Evolutionary conservation across 1,139 yeast species (phyloP).

Genomic region (Geotrichum carabidarum): DNA sequence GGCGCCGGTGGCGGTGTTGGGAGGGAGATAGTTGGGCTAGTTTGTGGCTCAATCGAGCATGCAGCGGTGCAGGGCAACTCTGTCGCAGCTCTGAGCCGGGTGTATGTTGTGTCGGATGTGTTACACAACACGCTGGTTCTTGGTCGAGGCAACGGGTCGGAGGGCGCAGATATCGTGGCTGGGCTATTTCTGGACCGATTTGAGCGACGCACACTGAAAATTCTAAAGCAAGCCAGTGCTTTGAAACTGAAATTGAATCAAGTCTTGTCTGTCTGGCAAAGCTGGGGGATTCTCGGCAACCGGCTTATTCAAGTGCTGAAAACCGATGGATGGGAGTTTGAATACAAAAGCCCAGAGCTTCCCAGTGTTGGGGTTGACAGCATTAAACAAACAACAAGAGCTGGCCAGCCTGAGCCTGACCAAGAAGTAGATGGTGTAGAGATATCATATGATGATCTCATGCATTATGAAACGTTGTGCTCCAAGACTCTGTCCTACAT

Average conservation of each 20-base stretch:
- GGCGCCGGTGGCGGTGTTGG: constrained; percentile 22
- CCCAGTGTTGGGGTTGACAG: background rate
- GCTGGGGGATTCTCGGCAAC: background rate
- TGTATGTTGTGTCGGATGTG: constrained; percentile 1
- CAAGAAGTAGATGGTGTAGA: too few species aligned
- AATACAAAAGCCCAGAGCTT: background rate
- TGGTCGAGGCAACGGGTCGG: background rate
- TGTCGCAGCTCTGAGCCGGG: background rate
- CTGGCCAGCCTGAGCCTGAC: background rate
- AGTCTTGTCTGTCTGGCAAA: background rate
- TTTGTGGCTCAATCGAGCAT: constrained; percentile 24
- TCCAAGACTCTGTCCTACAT: too few species aligned
- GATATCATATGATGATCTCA: too few species aligned
- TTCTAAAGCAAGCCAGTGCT: background rate
- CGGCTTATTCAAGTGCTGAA: background rate
- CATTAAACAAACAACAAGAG: background rate
- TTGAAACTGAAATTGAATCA: too few species aligned
- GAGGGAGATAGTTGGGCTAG: constrained; percentile 26
- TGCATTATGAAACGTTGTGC: too few species aligned
- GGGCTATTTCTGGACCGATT: background rate
- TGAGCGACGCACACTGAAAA: background rate
- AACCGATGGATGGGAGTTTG: background rate
- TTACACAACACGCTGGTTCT: background rate
- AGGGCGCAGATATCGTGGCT: background rate
- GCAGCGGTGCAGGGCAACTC: background rate